A percentile compares a stretch with the other conserved stretches of the same genome.
Conservation (phyloP, 129 eudicot genomes). For the Silybum marianum region DNA sequence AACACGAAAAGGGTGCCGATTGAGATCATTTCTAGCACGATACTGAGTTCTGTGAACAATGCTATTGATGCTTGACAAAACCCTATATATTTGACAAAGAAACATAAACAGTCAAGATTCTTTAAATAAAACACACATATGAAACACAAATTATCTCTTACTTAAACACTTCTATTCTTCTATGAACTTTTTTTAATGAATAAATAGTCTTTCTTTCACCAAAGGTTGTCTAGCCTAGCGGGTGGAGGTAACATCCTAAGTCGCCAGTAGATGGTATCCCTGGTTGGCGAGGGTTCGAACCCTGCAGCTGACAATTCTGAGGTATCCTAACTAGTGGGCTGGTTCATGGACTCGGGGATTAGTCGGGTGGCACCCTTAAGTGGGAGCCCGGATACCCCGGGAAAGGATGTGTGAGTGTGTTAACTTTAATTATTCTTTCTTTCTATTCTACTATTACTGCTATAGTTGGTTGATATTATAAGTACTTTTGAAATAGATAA, state of each 20-base stretch:
- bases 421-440: no score
- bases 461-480: neutral
- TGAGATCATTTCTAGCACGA: conserved; percentile 75
- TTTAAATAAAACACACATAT: neutral
- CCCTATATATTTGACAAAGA: conserved; percentile 45
- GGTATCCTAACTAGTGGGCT: no score
- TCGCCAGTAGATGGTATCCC: no score
- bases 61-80: conserved; percentile 77
- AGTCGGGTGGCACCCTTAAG: no score
- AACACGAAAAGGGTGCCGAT: conserved; percentile 77
- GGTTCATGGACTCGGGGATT: no score
- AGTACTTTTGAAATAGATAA: neutral
- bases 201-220: neutral
- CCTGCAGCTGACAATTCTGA: no score
- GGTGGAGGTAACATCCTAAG: no score
- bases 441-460: neutral
- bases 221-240: no score
- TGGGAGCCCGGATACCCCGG: no score
- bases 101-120: conserved; percentile 9
- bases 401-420: no score
- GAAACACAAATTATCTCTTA: neutral
- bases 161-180: neutral
- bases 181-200: neutral
- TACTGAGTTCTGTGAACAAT: conserved; percentile 72
- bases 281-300: no score